These are phyloP conservation scores for Yamadazyma oceani DNA, from an alignment of 1,139 yeast species.

Conservation along the genomic window DNA sequence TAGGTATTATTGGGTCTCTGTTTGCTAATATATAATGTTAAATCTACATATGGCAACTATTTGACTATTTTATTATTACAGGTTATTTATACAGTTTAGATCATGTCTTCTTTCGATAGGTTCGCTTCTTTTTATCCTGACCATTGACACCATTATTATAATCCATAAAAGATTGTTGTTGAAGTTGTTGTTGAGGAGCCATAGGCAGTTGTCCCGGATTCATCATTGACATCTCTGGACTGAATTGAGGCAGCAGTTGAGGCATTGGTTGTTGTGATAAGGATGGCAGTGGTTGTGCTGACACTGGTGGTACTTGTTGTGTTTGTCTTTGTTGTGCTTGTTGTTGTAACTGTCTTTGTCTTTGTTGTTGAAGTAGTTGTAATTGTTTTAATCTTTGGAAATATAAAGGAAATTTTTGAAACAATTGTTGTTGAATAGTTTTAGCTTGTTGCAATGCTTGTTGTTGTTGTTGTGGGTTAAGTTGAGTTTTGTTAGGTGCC, in stretches of 20 bases:
- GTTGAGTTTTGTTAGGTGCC: slow-evolving; percentile 44
- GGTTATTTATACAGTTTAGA: slow-evolving; percentile 8
- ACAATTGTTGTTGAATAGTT: slow-evolving; percentile 41
- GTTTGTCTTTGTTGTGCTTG: slow-evolving; percentile 14
- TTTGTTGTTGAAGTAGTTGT: slow-evolving; percentile 39
- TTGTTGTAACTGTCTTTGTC: slow-evolving; percentile 19
- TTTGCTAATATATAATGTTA: too few species aligned
- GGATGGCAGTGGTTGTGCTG: slow-evolving; percentile 9
- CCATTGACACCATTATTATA: slow-evolving; percentile 3
- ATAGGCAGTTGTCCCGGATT: slow-evolving; percentile 11
- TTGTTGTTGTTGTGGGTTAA: slow-evolving; percentile 47
- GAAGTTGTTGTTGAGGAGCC: slow-evolving; percentile 3
- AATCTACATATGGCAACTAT: not conserved
- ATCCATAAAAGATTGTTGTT: slow-evolving; percentile 8
- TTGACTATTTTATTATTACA: not conserved
- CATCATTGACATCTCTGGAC: slow-evolving; percentile 15
- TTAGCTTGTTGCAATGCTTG: slow-evolving; percentile 49
- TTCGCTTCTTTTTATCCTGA: slow-evolving; percentile 14
- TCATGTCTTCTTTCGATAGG: slow-evolving; percentile 6
- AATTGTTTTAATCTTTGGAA: slow-evolving; percentile 46
- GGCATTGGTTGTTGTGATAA: slow-evolving; percentile 2
- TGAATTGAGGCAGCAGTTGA: slow-evolving; percentile 12
- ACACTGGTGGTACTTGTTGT: slow-evolving; percentile 16
- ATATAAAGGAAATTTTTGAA: slow-evolving; percentile 45
- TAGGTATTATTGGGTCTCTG: not conserved